Conservation (phyloP, 2,329 filamentous ascomycete genomes). For the Penicillium glabrum region DNA sequence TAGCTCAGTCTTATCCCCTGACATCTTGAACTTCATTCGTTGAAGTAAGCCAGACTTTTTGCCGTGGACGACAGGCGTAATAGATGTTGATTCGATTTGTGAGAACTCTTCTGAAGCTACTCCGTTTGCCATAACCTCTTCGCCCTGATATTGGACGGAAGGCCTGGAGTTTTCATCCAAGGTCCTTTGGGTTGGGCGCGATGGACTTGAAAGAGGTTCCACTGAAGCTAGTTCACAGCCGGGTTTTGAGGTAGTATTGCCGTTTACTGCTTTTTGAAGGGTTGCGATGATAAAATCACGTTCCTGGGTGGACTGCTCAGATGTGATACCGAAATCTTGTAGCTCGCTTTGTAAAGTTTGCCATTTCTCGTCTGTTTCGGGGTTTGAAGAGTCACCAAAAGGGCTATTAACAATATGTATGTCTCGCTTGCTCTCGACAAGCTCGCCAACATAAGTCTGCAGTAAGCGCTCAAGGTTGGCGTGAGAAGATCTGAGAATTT, state of each 20-base stretch:
- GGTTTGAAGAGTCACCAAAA: neutral
- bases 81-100: neutral
- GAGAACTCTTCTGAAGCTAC: neutral
- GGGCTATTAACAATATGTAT: neutral
- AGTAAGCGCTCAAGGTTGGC: neutral
- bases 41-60: neutral
- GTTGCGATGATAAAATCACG: neutral
- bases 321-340: neutral
- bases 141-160: neutral
- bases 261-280: neutral
- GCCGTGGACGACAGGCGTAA: neutral
- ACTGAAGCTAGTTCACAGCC: neutral
- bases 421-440: neutral
- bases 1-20: neutral
- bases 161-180: neutral
- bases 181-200: neutral
- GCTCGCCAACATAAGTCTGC: neutral
- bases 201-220: neutral
- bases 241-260: neutral
- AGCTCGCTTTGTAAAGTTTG: neutral
- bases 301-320: neutral
- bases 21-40: neutral
- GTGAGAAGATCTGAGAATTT: neutral
- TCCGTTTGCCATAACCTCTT: no score
- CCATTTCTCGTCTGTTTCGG: neutral